Evolutionary conservation across 192 early-diverging fungal genomes (phyloP).

Genomic region (Allomyces arbusculus): DNA sequence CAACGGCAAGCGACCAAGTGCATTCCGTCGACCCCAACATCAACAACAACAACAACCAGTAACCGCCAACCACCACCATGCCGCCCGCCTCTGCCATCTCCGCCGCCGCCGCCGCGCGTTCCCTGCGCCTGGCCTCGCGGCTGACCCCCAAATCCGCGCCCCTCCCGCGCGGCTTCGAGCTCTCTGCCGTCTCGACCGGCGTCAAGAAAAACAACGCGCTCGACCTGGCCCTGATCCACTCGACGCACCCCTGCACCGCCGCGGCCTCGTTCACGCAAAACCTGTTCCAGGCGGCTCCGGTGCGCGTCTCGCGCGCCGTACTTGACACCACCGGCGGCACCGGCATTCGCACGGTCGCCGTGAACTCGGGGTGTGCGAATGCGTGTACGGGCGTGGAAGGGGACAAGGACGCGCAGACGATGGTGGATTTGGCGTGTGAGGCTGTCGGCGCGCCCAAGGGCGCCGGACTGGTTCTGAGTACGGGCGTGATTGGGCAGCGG

Average conservation of each 20-base stretch:
- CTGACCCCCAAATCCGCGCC: neutral
- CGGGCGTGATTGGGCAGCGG: constrained; percentile 88
- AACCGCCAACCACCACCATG: too few relatives aligned
- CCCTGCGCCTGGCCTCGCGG: too few relatives aligned
- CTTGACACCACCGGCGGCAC: constrained; percentile 24
- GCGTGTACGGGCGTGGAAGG: constrained; percentile 82
- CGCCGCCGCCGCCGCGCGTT: too few relatives aligned
- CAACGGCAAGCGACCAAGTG: too few relatives aligned
- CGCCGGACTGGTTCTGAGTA: constrained; percentile 70
- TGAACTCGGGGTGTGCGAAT: constrained; percentile 88
- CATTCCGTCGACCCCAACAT: too few relatives aligned
- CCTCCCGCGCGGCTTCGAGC: constrained; percentile 56
- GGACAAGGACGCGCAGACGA: constrained; percentile 48
- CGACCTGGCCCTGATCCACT: constrained; percentile 65
- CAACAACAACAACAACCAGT: too few relatives aligned
- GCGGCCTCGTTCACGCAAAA: constrained; percentile 87
- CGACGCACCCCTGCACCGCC: constrained; percentile 45
- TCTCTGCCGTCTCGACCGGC: constrained; percentile 47
- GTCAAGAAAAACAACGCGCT: constrained; percentile 62
- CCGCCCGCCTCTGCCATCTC: too few relatives aligned
- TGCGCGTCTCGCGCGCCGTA: constrained; percentile 44
- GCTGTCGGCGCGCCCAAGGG: constrained; percentile 17
- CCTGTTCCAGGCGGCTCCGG: constrained; percentile 77
- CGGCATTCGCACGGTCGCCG: constrained; percentile 32
- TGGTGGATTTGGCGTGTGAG: constrained; percentile 35